Conservation (phyloP, 768 basidiomycete species). For the Albatrellus ellisii region DNA sequence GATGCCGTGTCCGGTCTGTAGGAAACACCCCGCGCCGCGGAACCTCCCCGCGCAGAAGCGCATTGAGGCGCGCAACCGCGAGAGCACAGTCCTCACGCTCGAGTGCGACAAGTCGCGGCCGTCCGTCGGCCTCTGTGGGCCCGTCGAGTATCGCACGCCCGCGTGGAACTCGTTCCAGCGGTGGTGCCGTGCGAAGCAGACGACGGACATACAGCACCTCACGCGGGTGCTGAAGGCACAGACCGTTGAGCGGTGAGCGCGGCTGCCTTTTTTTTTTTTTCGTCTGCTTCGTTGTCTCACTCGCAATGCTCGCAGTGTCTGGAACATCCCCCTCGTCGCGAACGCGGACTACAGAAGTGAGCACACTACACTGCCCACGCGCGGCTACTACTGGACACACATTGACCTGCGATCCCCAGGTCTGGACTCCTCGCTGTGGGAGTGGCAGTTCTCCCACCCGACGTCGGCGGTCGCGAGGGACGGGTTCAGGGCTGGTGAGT, state of each 20-base stretch:
- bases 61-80: conserved; percentile 3
- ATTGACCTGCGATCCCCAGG: conserved; percentile 19
- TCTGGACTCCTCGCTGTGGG: conserved; percentile 30
- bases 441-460: conserved; percentile 53
- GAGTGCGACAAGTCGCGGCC: conserved; percentile 24
- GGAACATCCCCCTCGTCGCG: conserved; percentile 40
- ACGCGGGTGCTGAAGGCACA: conserved; percentile 37
- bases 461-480: conserved; percentile 38
- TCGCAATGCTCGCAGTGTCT: conserved; percentile 28
- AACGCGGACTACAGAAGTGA: conserved; percentile 57
- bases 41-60: conserved; percentile 19
- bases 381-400: too few relatives aligned
- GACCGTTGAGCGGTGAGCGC: conserved; percentile 50
- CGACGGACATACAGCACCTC: conserved; percentile 51
- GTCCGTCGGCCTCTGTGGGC: conserved; percentile 22
- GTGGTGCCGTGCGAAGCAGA: conserved; percentile 29
- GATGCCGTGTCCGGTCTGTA: too few relatives aligned
- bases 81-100: conserved; percentile 17
- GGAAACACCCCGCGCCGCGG: conserved; percentile 12
- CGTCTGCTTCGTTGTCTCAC: not conserved
- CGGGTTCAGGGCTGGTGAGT: conserved; percentile 38
- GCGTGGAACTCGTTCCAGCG: conserved; percentile 32
- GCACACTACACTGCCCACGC: too few relatives aligned
- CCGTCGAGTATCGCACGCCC: conserved; percentile 21
- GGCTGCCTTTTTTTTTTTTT: conserved; percentile 8